Percentiles rank a stretch among this genome's conserved stretches.
These are phyloP conservation scores for Amanita polypyramis DNA, from an alignment of 768 basidiomycete species.

Conservation along the genomic window DNA sequence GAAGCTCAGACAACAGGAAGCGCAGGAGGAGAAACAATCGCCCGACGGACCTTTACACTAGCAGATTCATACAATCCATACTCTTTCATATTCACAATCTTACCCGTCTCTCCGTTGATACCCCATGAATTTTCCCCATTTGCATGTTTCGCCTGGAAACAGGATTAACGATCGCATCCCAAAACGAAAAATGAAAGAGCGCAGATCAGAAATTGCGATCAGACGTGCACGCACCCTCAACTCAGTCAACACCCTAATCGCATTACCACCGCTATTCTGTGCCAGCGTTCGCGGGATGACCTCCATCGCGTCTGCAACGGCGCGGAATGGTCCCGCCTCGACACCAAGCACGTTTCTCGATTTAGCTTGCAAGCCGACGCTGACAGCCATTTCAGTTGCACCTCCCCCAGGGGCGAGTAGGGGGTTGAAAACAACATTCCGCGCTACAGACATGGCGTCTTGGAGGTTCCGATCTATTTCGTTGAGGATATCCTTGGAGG, in stretches of 20 bases:
- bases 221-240: conserved; percentile 55
- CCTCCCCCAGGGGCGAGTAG: conserved; percentile 91
- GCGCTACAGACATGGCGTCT: conserved; percentile 95
- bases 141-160: conserved; percentile 81
- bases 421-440: conserved; percentile 96
- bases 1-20: neutral
- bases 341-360: conserved; percentile 77
- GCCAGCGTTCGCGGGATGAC: conserved; percentile 92
- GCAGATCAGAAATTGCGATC: no score
- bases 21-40: neutral
- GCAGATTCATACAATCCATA: conserved; percentile 95
- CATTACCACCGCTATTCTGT: conserved; percentile 94
- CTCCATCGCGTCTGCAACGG: conserved; percentile 94
- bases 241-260: conserved; percentile 86
- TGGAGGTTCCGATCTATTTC: conserved; percentile 97
- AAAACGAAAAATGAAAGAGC: conserved; percentile 10
- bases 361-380: conserved; percentile 69
- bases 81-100: conserved; percentile 89
- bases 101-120: conserved; percentile 92
- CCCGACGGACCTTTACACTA: conserved; percentile 67
- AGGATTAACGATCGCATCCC: conserved; percentile 1
- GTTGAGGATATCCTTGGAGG: conserved; percentile 96
- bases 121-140: conserved; percentile 88
- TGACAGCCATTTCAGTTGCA: conserved; percentile 97
- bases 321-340: conserved; percentile 84